These are phyloP conservation scores for Cyberlindnera meyerae DNA, from an alignment of 805 yeast genomes.

Conservation along the genomic window DNA sequence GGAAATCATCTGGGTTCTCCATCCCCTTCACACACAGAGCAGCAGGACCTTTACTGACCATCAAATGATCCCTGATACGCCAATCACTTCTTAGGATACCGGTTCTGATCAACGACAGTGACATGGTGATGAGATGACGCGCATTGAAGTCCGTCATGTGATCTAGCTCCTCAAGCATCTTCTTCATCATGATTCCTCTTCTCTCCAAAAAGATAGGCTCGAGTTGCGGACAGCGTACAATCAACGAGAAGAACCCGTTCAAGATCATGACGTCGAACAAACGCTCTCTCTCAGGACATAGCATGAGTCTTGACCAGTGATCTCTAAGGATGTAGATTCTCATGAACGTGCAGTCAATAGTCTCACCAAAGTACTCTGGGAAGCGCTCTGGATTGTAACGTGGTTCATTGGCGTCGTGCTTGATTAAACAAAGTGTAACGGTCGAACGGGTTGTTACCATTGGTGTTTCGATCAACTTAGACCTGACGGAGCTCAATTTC, in stretches of 20 bases:
- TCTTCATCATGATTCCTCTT: slow-evolving; percentile 16
- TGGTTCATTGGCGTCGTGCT: slow-evolving; percentile 12
- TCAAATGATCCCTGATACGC: slow-evolving; percentile 14
- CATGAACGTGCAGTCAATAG: slow-evolving; percentile 11
- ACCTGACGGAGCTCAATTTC: too few relatives aligned
- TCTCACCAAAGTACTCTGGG: slow-evolving; percentile 20
- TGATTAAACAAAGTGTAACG: slow-evolving; percentile 3
- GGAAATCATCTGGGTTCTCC: slow-evolving; percentile 15
- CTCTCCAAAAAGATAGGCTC: slow-evolving; percentile 7
- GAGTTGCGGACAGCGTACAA: slow-evolving; percentile 3
- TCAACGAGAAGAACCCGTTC: slow-evolving; percentile 3
- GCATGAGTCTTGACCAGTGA: slow-evolving; percentile 1
- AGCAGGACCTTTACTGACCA: slow-evolving; percentile 19
- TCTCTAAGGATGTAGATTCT: slow-evolving; percentile 14
- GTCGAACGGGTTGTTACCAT: too few relatives aligned
- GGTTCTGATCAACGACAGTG: slow-evolving; percentile 9
- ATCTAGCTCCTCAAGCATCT: slow-evolving; percentile 5
- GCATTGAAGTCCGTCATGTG: slow-evolving; percentile 18
- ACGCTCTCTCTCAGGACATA: not conserved
- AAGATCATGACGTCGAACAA: slow-evolving; percentile 14
- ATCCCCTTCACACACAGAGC: slow-evolving; percentile 11
- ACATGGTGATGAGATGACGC: slow-evolving; percentile 4
- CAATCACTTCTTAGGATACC: slow-evolving; percentile 10
- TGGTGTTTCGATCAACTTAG: too few relatives aligned
- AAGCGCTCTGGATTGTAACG: slow-evolving; percentile 3